phyloP scores from a whole-genome alignment of 108 stramenopile genomes.

The Skeletonema potamos region DNA sequence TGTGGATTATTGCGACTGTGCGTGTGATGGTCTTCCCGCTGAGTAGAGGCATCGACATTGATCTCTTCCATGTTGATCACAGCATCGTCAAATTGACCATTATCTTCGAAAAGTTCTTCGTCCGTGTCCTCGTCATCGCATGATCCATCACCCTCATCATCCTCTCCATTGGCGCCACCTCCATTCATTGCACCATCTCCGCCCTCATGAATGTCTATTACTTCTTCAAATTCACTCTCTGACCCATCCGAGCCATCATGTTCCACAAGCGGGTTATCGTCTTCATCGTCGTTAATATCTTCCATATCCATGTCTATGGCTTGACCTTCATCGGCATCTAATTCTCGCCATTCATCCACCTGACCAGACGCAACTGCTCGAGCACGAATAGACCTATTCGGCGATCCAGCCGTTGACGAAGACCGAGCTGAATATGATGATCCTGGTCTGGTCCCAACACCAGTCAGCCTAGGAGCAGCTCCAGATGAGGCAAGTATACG shows the following conservation, averaged over 20 bases:
- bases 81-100: conserved; percentile 43
- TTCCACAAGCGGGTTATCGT: conserved; percentile 30
- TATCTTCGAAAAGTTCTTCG: conserved; percentile 6
- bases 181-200: conserved; percentile 20
- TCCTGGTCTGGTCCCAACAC: neutral
- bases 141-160: conserved; percentile 30
- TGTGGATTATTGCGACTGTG: conserved; percentile 31
- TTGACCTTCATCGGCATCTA: conserved; percentile 31
- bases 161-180: neutral
- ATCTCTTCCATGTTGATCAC: conserved; percentile 43
- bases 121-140: conserved; percentile 32
- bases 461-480: neutral
- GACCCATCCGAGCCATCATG: conserved; percentile 32
- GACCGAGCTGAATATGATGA: neutral
- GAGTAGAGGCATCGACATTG: neutral
- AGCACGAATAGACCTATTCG: conserved; percentile 10
- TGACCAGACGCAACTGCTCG: conserved; percentile 12
- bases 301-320: conserved; percentile 29
- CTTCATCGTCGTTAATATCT: conserved; percentile 50
- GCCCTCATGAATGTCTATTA: conserved; percentile 16
- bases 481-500: conserved; percentile 5
- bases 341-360: conserved; percentile 19
- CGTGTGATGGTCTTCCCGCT: conserved; percentile 1
- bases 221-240: conserved; percentile 40
- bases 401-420: conserved; percentile 3